phyloP scores from a whole-genome alignment of 2,329 filamentous ascomycete genomes.

The Aspergillus sp. region DNA sequence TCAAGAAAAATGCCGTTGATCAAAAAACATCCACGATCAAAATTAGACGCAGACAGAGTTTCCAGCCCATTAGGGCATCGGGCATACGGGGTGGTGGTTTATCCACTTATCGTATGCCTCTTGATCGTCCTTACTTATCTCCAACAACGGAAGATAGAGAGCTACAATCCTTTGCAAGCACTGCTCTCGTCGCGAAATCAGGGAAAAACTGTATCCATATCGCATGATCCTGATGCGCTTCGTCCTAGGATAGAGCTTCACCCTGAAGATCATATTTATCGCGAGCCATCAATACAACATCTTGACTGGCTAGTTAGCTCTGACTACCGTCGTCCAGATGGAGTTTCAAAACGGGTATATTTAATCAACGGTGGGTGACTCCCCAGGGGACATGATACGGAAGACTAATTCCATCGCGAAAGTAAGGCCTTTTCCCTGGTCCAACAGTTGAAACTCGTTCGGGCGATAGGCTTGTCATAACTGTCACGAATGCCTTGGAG shows the following conservation, averaged over 20 bases:
- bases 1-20: constrained; percentile 6
- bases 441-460: constrained; percentile 46
- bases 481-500: constrained; percentile 37
- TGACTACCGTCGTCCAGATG: constrained; percentile 41
- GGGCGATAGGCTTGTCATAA: constrained; percentile 42
- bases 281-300: constrained; percentile 27
- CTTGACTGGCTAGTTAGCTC: constrained; percentile 41
- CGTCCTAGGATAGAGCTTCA: constrained; percentile 30
- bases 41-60: not conserved
- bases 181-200: not conserved
- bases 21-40: constrained; percentile 1
- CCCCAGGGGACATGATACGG: not conserved
- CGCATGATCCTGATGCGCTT: constrained; percentile 1
- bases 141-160: constrained; percentile 1
- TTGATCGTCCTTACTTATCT: constrained; percentile 12
- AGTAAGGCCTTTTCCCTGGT: constrained; percentile 41
- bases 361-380: constrained; percentile 43
- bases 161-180: not conserved
- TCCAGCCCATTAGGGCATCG: constrained; percentile 1
- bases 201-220: not conserved
- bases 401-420: not conserved
- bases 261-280: constrained; percentile 39
- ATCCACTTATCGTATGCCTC: constrained; percentile 10
- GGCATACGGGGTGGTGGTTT: constrained; percentile 7
- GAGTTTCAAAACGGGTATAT: constrained; percentile 47